A percentile compares a stretch with the other conserved stretches of the same genome.
Evolutionary conservation across 805 yeast genomes (phyloP).

Genomic region (Zygotorulaspora chibaensis): DNA sequence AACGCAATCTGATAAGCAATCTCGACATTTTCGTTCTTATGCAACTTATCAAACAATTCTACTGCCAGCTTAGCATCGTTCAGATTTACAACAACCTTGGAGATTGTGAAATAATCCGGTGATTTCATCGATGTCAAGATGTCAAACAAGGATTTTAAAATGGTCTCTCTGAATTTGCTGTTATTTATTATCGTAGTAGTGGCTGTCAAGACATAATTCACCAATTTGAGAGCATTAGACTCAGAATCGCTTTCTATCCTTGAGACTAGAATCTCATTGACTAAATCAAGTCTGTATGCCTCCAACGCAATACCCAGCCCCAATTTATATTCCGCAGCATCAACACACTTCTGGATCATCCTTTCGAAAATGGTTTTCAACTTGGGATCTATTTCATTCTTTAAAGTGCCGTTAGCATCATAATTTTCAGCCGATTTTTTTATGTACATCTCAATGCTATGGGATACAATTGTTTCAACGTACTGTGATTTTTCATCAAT

Average conservation of each 20-base stretch:
- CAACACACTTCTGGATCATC: conserved; percentile 79
- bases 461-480: conserved; percentile 89
- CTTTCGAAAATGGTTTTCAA: conserved; percentile 70
- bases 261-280: conserved; percentile 50
- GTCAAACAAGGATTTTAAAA: conserved; percentile 58
- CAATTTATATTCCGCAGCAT: conserved; percentile 64
- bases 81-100: conserved; percentile 83
- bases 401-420: conserved; percentile 35
- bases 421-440: conserved; percentile 50
- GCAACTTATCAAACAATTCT: conserved; percentile 56
- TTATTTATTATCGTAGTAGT: conserved; percentile 63
- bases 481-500: conserved; percentile 71
- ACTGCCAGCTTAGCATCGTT: conserved; percentile 72
- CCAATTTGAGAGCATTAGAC: conserved; percentile 49
- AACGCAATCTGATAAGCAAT: conserved; percentile 92
- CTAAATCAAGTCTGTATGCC: conserved; percentile 78
- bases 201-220: conserved; percentile 72
- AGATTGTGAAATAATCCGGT: conserved; percentile 79
- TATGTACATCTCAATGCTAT: conserved; percentile 83
- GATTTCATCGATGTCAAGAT: conserved; percentile 52
- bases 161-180: conserved; percentile 60
- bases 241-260: conserved; percentile 42
- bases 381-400: conserved; percentile 49
- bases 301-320: conserved; percentile 91
- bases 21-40: conserved; percentile 41